Percentiles rank a stretch among this genome's conserved stretches.
Conservation (phyloP, 495 filamentous ascomycete genomes). For the Saxophila tyrrhenica region DNA sequence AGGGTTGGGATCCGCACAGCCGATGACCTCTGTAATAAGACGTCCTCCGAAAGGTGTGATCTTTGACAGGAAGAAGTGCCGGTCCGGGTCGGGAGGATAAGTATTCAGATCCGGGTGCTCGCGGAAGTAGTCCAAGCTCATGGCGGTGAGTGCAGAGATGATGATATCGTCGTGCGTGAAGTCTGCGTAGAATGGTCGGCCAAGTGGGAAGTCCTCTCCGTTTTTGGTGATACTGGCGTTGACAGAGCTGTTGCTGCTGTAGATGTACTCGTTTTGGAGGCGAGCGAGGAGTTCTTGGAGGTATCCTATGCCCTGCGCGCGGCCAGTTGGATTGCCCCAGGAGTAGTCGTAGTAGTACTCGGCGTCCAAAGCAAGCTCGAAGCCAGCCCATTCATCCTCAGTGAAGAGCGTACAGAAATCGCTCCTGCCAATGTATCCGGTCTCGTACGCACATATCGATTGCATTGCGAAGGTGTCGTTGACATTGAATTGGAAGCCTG, state of each 20-base stretch:
- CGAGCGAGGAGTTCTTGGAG: conserved; percentile 34
- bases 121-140: conserved; percentile 33
- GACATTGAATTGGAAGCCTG: conserved; percentile 26
- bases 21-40: no score
- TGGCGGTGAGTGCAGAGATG: conserved; percentile 35
- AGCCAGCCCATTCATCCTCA: conserved; percentile 31
- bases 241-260: conserved; percentile 27
- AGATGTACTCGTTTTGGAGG: conserved; percentile 28
- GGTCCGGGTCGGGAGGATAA: conserved; percentile 28
- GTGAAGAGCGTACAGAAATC: conserved; percentile 35
- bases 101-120: conserved; percentile 25
- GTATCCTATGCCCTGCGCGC: conserved; percentile 34
- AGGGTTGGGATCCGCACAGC: no score
- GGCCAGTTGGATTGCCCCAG: conserved; percentile 32
- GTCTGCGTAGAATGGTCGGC: conserved; percentile 38
- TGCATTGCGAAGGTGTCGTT: conserved; percentile 37
- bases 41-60: conserved; percentile 32
- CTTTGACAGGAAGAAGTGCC: conserved; percentile 28
- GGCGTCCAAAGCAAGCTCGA: conserved; percentile 33
- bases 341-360: conserved; percentile 32
- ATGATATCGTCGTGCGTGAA: conserved; percentile 41
- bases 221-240: conserved; percentile 34
- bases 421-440: conserved; percentile 24
- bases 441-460: conserved; percentile 34
- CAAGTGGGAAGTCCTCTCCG: conserved; percentile 33